Evolutionary conservation across 805 yeast genomes (phyloP).

Genomic region (Vanderwaltozyma tropicalis): DNA sequence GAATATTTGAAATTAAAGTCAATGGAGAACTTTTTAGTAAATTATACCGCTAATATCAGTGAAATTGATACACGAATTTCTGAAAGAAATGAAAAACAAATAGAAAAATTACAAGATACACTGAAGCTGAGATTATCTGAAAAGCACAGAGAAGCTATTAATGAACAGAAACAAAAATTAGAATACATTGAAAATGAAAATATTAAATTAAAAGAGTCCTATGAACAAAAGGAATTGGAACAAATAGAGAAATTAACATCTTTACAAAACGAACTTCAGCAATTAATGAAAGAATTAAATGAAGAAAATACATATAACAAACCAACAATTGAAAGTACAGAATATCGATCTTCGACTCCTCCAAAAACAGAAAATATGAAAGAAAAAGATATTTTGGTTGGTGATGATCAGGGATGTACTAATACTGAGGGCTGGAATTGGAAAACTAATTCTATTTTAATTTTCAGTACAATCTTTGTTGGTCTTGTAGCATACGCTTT

Average conservation of each 20-base stretch:
- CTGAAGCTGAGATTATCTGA: conserved; percentile 7
- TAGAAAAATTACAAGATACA: conserved; percentile 8
- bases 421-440: neutral
- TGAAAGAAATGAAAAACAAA: conserved; percentile 10
- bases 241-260: conserved; percentile 7
- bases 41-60: conserved; percentile 28
- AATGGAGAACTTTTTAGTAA: conserved; percentile 41
- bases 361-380: neutral
- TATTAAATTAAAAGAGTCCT: neutral
- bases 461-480: conserved; percentile 10
- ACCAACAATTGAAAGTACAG: conserved; percentile 1
- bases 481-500: conserved; percentile 13
- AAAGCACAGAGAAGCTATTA: conserved; percentile 6
- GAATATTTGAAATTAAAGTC: conserved; percentile 44
- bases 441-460: conserved; percentile 4
- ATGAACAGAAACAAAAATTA: conserved; percentile 5
- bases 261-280: conserved; percentile 11
- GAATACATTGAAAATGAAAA: conserved; percentile 4
- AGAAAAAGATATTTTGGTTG: neutral
- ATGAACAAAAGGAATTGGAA: conserved; percentile 2
- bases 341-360: neutral
- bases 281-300: conserved; percentile 12
- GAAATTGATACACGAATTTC: conserved; percentile 7
- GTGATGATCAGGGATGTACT: neutral
- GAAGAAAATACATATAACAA: conserved; percentile 10